phyloP scores from a whole-genome alignment of 352 stramenopile species.

The Phytopythium montanum region DNA sequence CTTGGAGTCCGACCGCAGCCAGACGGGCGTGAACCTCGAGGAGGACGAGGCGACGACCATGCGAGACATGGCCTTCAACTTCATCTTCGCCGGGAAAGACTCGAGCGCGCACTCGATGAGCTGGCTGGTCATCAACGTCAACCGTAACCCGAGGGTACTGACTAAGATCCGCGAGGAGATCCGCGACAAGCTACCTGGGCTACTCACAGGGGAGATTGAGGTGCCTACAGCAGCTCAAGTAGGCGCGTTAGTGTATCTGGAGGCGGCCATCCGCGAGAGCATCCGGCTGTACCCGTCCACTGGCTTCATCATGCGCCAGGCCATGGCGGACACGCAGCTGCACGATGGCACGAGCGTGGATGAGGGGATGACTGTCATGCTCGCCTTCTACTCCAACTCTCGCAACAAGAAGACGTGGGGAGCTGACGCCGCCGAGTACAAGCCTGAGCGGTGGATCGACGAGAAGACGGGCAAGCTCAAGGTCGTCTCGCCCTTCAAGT shows the following conservation, averaged over 20 bases:
- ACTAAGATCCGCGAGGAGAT: conserved; percentile 57
- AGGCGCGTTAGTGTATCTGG: conserved; percentile 51
- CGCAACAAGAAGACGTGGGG: conserved; percentile 42
- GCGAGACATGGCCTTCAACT: conserved; percentile 70
- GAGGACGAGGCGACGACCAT: conserved; percentile 41
- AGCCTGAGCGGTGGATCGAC: conserved; percentile 65
- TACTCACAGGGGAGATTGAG: conserved; percentile 20
- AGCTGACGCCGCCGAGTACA: conserved; percentile 42
- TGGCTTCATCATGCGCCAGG: conserved; percentile 45
- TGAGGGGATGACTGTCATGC: conserved; percentile 23
- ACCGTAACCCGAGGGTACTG: conserved; percentile 38
- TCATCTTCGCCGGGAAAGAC: conserved; percentile 74
- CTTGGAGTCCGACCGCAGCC: conserved; percentile 32
- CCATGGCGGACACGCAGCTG: conserved; percentile 29
- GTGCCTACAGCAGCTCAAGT: conserved; percentile 38
- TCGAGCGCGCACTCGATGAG: conserved; percentile 59
- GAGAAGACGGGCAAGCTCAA: conserved; percentile 25
- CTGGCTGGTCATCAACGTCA: conserved; percentile 72
- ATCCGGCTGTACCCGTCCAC: conserved; percentile 65
- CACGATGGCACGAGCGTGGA: conserved; percentile 44
- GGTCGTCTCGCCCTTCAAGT: conserved; percentile 19
- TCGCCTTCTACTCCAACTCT: conserved; percentile 25
- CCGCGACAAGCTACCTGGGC: conserved; percentile 28
- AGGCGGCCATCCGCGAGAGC: conserved; percentile 58
- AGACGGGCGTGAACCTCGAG: conserved; percentile 16